Conservation (phyloP, 257 asterid genomes). For the Mitragyna speciosa region DNA sequence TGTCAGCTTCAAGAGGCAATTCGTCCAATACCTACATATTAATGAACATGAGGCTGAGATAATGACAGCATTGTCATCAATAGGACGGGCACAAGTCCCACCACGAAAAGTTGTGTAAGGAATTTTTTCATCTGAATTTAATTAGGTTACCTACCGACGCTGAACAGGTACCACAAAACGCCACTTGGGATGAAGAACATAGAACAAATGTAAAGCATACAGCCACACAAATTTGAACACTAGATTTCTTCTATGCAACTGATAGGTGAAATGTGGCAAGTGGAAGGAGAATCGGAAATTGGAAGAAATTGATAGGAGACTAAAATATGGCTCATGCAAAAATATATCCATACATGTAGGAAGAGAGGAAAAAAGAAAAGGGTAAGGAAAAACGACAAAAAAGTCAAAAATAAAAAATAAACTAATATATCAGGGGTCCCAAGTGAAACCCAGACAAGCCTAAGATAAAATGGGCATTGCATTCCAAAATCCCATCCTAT, state of each 20-base stretch:
- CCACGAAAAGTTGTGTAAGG: neutral
- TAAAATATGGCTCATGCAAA: neutral
- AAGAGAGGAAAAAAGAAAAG: neutral
- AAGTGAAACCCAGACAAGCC: too few relatives aligned
- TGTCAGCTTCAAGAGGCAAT: slow-evolving; percentile 86
- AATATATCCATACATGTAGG: neutral
- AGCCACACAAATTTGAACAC: neutral
- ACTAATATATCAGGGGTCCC: too few relatives aligned
- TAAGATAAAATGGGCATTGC: too few relatives aligned
- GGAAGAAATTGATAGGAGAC: neutral
- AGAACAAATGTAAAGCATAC: neutral
- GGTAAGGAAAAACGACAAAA: neutral
- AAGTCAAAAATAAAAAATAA: too few relatives aligned
- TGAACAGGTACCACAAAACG: neutral
- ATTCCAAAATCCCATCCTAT: too few relatives aligned
- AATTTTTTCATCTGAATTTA: neutral
- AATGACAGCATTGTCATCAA: neutral
- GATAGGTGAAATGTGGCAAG: neutral
- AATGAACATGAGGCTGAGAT: neutral
- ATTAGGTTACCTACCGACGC: neutral
- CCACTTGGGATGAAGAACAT: neutral
- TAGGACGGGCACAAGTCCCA: neutral
- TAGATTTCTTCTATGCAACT: neutral
- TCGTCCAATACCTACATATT: slow-evolving; percentile 73
- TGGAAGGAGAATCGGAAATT: neutral